These are phyloP conservation scores for Rhexocercosporidium sp. DNA, from an alignment of 2,329 filamentous ascomycete species.

Conservation along the genomic window DNA sequence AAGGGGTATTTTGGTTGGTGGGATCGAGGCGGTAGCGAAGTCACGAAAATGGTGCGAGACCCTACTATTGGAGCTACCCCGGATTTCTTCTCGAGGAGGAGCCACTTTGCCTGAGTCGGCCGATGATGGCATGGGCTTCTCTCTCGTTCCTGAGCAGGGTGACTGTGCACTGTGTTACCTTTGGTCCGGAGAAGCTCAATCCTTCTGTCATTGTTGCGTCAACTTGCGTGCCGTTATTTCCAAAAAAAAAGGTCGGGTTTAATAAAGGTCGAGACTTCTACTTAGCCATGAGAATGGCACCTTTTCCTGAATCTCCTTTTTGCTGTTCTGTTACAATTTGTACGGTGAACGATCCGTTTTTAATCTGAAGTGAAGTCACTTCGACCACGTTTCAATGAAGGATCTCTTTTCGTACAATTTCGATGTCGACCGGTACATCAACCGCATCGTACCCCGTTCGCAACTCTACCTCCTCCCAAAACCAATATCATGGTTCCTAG, in stretches of 20 bases:
- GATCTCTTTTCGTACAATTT: slow-evolving; percentile 47
- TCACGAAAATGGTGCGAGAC: background rate
- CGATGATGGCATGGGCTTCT: slow-evolving; percentile 3
- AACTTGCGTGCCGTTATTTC: slow-evolving; percentile 3
- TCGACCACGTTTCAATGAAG: background rate
- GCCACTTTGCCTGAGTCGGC: background rate
- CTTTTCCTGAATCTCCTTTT: background rate
- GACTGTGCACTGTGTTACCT: slow-evolving; percentile 14
- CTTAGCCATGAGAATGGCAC: background rate
- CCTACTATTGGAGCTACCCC: slow-evolving; percentile 12
- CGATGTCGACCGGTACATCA: slow-evolving; percentile 78
- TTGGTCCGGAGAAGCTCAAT: slow-evolving; percentile 32
- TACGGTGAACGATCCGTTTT: background rate
- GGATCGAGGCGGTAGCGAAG: background rate
- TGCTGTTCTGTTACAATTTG: background rate
- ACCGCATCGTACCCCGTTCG: slow-evolving; percentile 70
- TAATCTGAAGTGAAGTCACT: background rate
- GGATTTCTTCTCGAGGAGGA: slow-evolving; percentile 13
- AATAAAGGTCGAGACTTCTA: background rate
- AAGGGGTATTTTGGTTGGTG: background rate
- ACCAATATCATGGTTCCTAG: slow-evolving; percentile 71
- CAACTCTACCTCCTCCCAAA: slow-evolving; percentile 68
- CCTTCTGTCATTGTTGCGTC: slow-evolving; percentile 28
- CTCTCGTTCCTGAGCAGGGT: background rate
- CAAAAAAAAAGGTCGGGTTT: background rate